A percentile compares a stretch with the other conserved stretches of the same genome.
These are phyloP conservation scores for Hyphochytrium catenoides DNA, from an alignment of 352 stramenopile genomes.

Conservation along the genomic window DNA sequence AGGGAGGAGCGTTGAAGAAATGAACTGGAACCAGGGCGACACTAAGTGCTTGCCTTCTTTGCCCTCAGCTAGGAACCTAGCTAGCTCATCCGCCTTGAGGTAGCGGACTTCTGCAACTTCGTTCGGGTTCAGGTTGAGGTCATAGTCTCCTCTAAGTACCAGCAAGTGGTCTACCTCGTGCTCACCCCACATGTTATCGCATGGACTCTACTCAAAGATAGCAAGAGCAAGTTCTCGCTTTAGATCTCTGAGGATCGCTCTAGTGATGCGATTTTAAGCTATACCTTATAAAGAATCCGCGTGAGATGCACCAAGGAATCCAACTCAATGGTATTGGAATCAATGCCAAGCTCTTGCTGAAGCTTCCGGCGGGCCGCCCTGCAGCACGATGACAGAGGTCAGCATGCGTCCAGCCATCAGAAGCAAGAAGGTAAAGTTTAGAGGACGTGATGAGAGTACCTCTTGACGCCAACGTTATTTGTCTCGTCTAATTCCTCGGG, in stretches of 20 bases:
- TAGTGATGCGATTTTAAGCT: too few species aligned
- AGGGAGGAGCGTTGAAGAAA: conserved; percentile 32
- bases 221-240: conserved; percentile 12
- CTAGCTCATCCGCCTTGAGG: conserved; percentile 34
- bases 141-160: conserved; percentile 54
- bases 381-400: conserved; percentile 34
- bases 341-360: conserved; percentile 93
- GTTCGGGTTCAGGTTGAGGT: conserved; percentile 68
- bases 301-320: conserved; percentile 87
- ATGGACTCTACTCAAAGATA: conserved; percentile 18
- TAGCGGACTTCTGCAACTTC: conserved; percentile 76
- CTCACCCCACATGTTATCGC: conserved; percentile 77
- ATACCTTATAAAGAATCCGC: conserved; percentile 90
- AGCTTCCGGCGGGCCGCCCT: conserved; percentile 89
- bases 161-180: conserved; percentile 98
- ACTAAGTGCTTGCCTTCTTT: conserved; percentile 25
- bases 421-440: too few species aligned
- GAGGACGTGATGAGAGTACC: conserved; percentile 23
- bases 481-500: conserved; percentile 62
- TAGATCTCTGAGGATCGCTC: conserved; percentile 31
- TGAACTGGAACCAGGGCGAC: conserved; percentile 59
- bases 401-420: conserved; percentile 25
- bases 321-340: conserved; percentile 33
- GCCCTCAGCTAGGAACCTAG: conserved; percentile 19
- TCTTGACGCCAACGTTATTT: conserved; percentile 47